These are phyloP conservation scores for Acacia confusa DNA, from an alignment of 306 rosid genomes.

Conservation along the genomic window DNA sequence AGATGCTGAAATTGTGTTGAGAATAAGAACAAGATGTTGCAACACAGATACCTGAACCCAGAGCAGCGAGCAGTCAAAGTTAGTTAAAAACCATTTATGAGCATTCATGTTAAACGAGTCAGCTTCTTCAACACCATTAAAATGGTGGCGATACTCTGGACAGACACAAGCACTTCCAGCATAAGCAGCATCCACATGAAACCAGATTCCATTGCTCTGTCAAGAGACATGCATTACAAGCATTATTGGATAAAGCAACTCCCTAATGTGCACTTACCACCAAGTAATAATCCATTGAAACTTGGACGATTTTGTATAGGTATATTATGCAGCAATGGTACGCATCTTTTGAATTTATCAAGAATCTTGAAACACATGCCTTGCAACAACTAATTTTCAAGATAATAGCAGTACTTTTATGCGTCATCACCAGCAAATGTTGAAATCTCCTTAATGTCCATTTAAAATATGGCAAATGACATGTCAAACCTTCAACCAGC, in stretches of 20 bases:
- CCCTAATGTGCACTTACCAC: conserved; percentile 23
- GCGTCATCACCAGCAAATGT: not conserved
- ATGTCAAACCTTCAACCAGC: not conserved
- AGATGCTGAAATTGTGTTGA: conserved; percentile 26
- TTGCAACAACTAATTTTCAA: not conserved
- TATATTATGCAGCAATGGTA: not conserved
- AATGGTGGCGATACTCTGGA: conserved; percentile 80
- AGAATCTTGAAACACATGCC: not conserved
- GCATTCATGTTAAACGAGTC: conserved; percentile 96
- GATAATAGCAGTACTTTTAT: not conserved
- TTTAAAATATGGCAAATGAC: not conserved
- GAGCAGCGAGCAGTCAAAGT: conserved; percentile 90
- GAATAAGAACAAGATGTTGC: not conserved
- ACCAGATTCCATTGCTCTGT: conserved; percentile 76
- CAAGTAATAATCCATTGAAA: not conserved
- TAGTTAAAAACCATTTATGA: conserved; percentile 90
- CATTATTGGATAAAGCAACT: conserved; percentile 20
- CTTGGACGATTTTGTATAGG: not conserved
- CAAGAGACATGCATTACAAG: conserved; percentile 29
- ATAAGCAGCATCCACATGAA: conserved; percentile 96
- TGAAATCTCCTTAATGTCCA: not conserved
- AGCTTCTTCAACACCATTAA: conserved; percentile 87
- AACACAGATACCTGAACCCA: conserved; percentile 79
- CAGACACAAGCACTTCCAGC: conserved; percentile 98
- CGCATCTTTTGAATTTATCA: not conserved